Percentiles rank a stretch among this genome's conserved stretches.
Evolutionary conservation across 1,284 basidiomycete genomes (phyloP).

Genomic region (Sanghuangporus sanghuang): DNA sequence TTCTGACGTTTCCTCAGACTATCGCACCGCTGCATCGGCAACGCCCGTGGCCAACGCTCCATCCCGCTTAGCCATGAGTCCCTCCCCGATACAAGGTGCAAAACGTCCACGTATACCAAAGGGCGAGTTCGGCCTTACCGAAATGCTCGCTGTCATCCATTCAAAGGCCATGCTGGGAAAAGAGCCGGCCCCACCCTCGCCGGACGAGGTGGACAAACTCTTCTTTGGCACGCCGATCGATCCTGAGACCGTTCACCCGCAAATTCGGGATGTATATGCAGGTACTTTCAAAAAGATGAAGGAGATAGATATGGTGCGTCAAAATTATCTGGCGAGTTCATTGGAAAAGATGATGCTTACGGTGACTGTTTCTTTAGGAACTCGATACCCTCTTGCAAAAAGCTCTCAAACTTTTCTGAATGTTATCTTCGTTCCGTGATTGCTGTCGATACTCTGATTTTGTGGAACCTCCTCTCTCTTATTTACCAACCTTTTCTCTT

Average conservation of each 20-base stretch:
- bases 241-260: slow-evolving; percentile 61
- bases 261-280: slow-evolving; percentile 66
- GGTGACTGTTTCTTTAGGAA: slow-evolving; percentile 4
- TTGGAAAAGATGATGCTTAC: background rate
- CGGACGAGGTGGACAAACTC: slow-evolving; percentile 64
- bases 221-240: slow-evolving; percentile 68
- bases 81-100: slow-evolving; percentile 23
- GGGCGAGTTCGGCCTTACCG: slow-evolving; percentile 78
- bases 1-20: slow-evolving; percentile 49
- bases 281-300: slow-evolving; percentile 70
- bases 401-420: background rate
- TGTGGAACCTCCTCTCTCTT: background rate
- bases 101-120: slow-evolving; percentile 52
- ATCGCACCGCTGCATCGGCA: slow-evolving; percentile 42
- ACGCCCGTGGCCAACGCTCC: slow-evolving; percentile 24
- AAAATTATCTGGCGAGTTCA: background rate
- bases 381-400: slow-evolving; percentile 16
- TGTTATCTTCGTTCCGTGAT: background rate
- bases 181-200: slow-evolving; percentile 31
- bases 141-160: slow-evolving; percentile 82
- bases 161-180: slow-evolving; percentile 40
- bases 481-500: background rate
- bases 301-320: slow-evolving; percentile 69
- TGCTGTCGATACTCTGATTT: background rate
- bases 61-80: slow-evolving; percentile 24